Evolutionary conservation across 805 yeast species (phyloP).

Genomic region (Lachancea quebecensis): DNA sequence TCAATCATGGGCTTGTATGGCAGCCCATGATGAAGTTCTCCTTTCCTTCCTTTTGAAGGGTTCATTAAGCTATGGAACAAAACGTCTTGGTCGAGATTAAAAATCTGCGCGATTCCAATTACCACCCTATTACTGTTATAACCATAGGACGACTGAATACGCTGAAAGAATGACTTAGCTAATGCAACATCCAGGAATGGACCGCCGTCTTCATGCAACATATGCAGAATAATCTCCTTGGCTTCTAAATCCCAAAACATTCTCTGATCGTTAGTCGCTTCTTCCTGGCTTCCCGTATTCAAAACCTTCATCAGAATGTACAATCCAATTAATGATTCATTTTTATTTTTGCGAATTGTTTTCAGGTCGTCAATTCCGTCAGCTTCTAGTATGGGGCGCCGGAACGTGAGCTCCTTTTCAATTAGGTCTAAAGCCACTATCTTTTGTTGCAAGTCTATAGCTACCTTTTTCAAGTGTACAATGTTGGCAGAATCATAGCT

Average conservation of each 20-base stretch:
- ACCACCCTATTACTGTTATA: constrained; percentile 56
- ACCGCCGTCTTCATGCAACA: constrained; percentile 50
- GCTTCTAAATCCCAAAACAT: constrained; percentile 60
- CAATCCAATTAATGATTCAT: constrained; percentile 36
- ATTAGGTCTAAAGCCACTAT: constrained; percentile 37
- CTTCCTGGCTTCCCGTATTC: constrained; percentile 29
- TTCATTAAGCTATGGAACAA: constrained; percentile 66
- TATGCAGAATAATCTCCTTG: constrained; percentile 64
- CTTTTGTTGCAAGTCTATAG: constrained; percentile 45
- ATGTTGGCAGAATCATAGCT: constrained; percentile 66
- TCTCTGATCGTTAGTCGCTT: constrained; percentile 30
- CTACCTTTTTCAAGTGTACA: constrained; percentile 39
- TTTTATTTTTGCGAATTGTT: constrained; percentile 34
- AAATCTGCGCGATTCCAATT: constrained; percentile 58
- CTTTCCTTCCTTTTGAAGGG: constrained; percentile 29
- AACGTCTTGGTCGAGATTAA: constrained; percentile 52
- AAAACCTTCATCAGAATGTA: constrained; percentile 41
- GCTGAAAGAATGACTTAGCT: constrained; percentile 50
- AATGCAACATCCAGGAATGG: constrained; percentile 70
- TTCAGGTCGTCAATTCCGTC: constrained; percentile 40
- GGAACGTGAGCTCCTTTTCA: constrained; percentile 41
- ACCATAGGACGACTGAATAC: constrained; percentile 60
- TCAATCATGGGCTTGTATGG: constrained; percentile 34
- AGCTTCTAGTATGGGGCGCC: constrained; percentile 44
- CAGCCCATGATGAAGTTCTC: constrained; percentile 8